Evolutionary conservation across 441 rosid species (phyloP).

Genomic region (Erodium chrysanthum): DNA sequence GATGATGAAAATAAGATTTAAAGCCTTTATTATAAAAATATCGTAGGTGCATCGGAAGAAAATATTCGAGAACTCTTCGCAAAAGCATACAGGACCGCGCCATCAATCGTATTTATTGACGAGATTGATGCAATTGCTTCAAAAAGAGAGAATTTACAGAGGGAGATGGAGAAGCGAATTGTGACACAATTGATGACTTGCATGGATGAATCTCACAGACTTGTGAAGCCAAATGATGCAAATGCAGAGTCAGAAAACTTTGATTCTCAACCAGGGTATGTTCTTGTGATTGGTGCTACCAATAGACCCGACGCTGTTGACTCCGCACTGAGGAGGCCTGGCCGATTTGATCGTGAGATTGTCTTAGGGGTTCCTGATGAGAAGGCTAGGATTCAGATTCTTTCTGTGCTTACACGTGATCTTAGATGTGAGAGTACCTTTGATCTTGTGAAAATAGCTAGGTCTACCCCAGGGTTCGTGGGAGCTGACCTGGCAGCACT

Average conservation of each 20-base stretch:
- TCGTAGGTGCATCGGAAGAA: constrained; percentile 78
- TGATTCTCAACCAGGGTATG: constrained; percentile 38
- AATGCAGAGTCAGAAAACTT: constrained; percentile 25
- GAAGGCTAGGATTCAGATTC: constrained; percentile 69
- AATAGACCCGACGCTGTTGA: constrained; percentile 91
- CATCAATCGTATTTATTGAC: constrained; percentile 84
- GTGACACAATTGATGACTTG: constrained; percentile 87
- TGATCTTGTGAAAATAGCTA: constrained; percentile 67
- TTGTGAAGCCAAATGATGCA: constrained; percentile 29
- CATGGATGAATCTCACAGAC: constrained; percentile 69
- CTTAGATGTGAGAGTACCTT: constrained; percentile 72
- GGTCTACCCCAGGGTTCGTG: constrained; percentile 85
- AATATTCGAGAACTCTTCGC: constrained; percentile 71
- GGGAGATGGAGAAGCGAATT: constrained; percentile 88
- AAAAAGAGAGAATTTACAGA: constrained; percentile 73
- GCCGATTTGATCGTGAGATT: constrained; percentile 89
- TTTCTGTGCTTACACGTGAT: constrained; percentile 46
- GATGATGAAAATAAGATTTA: background rate
- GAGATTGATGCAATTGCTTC: constrained; percentile 96
- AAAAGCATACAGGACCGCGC: constrained; percentile 72
- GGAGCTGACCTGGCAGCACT: constrained; percentile 83
- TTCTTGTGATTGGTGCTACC: constrained; percentile 92
- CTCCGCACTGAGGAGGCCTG: constrained; percentile 80
- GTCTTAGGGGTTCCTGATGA: constrained; percentile 73
- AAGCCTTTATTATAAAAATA: constrained; percentile 11